Conservation (phyloP, 2,329 filamentous ascomycete genomes). For the Magnaporthiopsis poae region DNA sequence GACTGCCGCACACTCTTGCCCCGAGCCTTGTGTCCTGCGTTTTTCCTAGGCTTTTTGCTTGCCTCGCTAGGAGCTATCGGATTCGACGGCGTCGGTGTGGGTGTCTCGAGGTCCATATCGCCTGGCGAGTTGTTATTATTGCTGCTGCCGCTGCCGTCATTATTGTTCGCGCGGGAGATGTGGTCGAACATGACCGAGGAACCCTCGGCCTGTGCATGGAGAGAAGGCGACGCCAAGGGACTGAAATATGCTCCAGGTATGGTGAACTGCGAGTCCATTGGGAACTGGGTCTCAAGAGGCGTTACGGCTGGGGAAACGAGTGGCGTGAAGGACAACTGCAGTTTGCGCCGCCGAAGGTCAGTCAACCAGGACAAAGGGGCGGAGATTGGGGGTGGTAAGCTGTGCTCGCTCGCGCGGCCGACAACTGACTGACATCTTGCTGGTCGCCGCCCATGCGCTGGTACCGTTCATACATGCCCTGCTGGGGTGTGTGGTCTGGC, state of each 20-base stretch:
- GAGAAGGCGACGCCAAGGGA: slow-evolving; percentile 68
- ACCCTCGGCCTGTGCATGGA: slow-evolving; percentile 59
- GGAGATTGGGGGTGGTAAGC: neutral
- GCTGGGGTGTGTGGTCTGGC: slow-evolving; percentile 38
- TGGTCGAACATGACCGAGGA: slow-evolving; percentile 28
- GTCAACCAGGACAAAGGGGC: neutral
- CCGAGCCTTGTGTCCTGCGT: slow-evolving; percentile 38
- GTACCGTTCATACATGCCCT: slow-evolving; percentile 57
- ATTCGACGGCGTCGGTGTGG: neutral
- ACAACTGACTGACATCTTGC: slow-evolving; percentile 44
- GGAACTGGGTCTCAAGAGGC: slow-evolving; percentile 63
- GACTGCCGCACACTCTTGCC: slow-evolving; percentile 53
- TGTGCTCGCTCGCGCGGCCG: neutral
- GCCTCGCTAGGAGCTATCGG: slow-evolving; percentile 29
- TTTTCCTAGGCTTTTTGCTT: slow-evolving; percentile 44
- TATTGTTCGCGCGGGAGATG: neutral
- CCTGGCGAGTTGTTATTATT: slow-evolving; percentile 37
- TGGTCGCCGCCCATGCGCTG: slow-evolving; percentile 56
- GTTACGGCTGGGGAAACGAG: slow-evolving; percentile 78
- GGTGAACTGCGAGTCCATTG: slow-evolving; percentile 47
- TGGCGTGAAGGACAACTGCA: slow-evolving; percentile 67
- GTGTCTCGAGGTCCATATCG: slow-evolving; percentile 46
- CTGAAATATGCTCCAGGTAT: slow-evolving; percentile 70
- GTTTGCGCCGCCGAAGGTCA: neutral
- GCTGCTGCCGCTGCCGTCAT: slow-evolving; percentile 25